Evolutionary conservation across 2,329 filamentous ascomycete genomes (phyloP).

Genomic region (Microsporum audouinii): DNA sequence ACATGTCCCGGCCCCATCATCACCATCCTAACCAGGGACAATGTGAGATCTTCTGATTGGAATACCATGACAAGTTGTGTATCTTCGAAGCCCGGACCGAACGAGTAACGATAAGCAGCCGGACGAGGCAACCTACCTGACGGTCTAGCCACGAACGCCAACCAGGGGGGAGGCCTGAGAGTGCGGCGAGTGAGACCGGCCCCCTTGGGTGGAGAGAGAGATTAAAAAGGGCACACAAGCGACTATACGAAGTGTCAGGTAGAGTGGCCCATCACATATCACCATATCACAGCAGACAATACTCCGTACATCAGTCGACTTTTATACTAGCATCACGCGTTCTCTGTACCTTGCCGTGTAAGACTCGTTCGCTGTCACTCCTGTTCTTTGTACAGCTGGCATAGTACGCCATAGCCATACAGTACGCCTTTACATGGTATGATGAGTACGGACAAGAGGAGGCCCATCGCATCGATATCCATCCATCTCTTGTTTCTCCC

Average conservation of each 20-base stretch:
- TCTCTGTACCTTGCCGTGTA: too few species aligned
- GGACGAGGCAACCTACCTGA: too few species aligned
- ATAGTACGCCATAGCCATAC: too few species aligned
- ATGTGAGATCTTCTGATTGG: slow-evolving; percentile 52
- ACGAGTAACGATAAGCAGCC: too few species aligned
- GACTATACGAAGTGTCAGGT: neutral
- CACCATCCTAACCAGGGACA: slow-evolving; percentile 53
- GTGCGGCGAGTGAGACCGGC: neutral
- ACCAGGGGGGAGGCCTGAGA: neutral
- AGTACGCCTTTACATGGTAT: too few species aligned
- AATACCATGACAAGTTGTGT: slow-evolving; percentile 11
- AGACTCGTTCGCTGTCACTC: neutral
- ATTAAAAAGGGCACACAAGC: neutral
- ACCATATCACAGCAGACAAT: too few species aligned
- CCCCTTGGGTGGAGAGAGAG: neutral
- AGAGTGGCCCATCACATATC: too few species aligned
- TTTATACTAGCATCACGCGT: too few species aligned
- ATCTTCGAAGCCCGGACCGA: neutral
- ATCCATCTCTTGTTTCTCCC: neutral
- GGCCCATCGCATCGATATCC: neutral
- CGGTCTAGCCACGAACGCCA: too few species aligned
- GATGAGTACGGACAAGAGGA: neutral
- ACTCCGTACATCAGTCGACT: too few species aligned
- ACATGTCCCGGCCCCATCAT: slow-evolving; percentile 51
- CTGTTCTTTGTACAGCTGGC: neutral